Base-by-base conservation (phyloP, 108 stramenopile genomes). In the Skeletonema grethae region DNA sequence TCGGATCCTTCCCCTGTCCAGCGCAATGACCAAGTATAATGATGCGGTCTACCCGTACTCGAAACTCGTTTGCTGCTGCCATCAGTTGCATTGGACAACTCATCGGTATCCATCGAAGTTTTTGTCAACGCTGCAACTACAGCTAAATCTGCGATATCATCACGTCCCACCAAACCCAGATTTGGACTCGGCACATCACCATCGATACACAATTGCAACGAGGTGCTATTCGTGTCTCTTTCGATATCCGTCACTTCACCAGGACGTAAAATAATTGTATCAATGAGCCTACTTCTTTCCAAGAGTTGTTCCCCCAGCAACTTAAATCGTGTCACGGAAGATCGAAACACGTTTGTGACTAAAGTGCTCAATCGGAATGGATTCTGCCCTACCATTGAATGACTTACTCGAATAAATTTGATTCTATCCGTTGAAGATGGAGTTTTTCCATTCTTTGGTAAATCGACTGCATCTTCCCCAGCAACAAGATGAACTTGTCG, bases 71-170 rank as follows among this genome's bases (percentile, higher is more conserved):
- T 4, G 75, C 12, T 65, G 39, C 18, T 65, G 31, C 13, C 50
- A 43, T 65, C 20, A 34, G 20, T 20, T 35, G 45, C 28, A 55
- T 35, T 38, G 30, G 25, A 24, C 18, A 34, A 16, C 16, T 59
- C 36, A 32, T 61, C 57, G n/a, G 43, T 30, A 31, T 65, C 39
- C 45, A 30, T 29, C 46, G 65, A 65, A 29, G 72, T 67, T 41
- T 58, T 60, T 0, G 77, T 78, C 18, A 86, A 62, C 34, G 89
- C 82, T 5, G 88, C 48, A 13, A 88, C 77, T 13, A 85, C 82
- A 0, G 86, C 91, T n/a, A 92, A 57, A 7, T 86, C 65, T 10
- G 91, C 88, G 32, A 92, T 87, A 66, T 92, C 91, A n/a, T 88
- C 88, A 24, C 84, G 72, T 46, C 91, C 85, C 3, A 92, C 75